Base-by-base conservation (phyloP, 805 yeast genomes). In the Lipomyces yamanashiensis region DNA sequence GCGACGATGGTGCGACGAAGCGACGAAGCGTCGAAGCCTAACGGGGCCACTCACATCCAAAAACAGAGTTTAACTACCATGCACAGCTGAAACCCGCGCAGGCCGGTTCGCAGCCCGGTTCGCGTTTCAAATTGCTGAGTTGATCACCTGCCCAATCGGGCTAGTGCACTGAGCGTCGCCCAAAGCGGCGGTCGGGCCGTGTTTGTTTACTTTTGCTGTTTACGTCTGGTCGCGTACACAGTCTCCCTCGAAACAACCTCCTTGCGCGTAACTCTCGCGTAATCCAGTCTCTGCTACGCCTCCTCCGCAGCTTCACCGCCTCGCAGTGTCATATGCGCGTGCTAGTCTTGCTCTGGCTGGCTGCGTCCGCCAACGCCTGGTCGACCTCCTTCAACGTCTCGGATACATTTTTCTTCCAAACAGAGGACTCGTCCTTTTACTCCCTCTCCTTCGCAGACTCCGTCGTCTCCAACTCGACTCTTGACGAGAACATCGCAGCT, bases 381-480 rank as follows among this genome's bases (percentile, higher is more conserved):
- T 43, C 68, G 12, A 61, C 45, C 13, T 58, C 68, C 50, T 64
- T 64, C 56, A 54, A 52, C 37, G 15, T 64, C 41, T 57, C 65
- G 8, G 51, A 43, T 37, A 48, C 28, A 13, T 61, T 48, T 60
- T 67, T 54, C 50, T 3, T 67, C 36, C 68, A 67, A 44, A 17
- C 66, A 3, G n/a, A 53, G 10, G 57, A 53, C 57, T 54, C 58
- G 12, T 40, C 50, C n/a, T 67, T 67, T 47, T 53, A 51, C 56
- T 39, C 45, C 19, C 51, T 59, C 45, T 10, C 55, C 41, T 33
- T 62, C 37, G 19, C 56, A 37, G 37, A 21, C 12, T 8, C 40
- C 4, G 36, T 52, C 12, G 36, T 58, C 52, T n/a, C 59, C 8
- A 59, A 57, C 51, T 13, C 61, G n/a, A 36, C 59, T 9, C 41